Evolutionary conservation across 2,329 filamentous ascomycete species (phyloP), one percentile per base, ranked within the genome.

Genomic region (Diaporthe vaccinii): DNA sequence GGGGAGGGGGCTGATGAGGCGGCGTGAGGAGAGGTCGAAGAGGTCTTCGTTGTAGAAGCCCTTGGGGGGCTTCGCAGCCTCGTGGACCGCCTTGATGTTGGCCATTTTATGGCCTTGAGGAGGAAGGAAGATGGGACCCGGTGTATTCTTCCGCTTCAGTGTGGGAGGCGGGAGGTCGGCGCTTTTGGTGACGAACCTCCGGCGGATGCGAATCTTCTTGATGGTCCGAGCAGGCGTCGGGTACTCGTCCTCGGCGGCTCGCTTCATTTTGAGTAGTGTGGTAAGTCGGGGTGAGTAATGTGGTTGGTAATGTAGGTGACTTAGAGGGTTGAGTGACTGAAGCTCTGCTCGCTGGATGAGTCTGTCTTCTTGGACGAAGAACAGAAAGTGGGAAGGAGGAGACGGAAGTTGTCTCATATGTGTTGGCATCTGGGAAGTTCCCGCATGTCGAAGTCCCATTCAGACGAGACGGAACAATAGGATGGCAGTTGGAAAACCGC

Each of bases 1-100:
- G 9, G 74, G 69, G 14, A 73, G 31, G 7, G 70, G 58, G 10
- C 51, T 55, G 41, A 67, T 28, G 36, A 76, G 74, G 39, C 41
- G 72, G 46, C 49, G 31, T 9, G 57, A 74, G 10, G 53, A 53
- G 55, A 74, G 72, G 36, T 67, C 39, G 57, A 74, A 71, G 15
- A 28, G 34, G 25, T 46, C 46, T 10, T 70, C 73, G n/a, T 74
- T 36, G 62, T 58, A 74, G 44, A 41, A 22, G 9, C 55, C 53
- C 34, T 62, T 34, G 15, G 71, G 59, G 20, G 49, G 36, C 25
- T 39, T 36, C 9, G 28, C 22, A 12, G 41, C 44, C 34, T 72
- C n/a, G 25, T 57, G 71, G 9, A 36, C 36, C 2, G 49, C 58
- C 25, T 57, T 44, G 46, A 46, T 1, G 6, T 73, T 34, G 20